Conservation (phyloP, 148 eudicot genomes). For the Arbutus unedo region DNA sequence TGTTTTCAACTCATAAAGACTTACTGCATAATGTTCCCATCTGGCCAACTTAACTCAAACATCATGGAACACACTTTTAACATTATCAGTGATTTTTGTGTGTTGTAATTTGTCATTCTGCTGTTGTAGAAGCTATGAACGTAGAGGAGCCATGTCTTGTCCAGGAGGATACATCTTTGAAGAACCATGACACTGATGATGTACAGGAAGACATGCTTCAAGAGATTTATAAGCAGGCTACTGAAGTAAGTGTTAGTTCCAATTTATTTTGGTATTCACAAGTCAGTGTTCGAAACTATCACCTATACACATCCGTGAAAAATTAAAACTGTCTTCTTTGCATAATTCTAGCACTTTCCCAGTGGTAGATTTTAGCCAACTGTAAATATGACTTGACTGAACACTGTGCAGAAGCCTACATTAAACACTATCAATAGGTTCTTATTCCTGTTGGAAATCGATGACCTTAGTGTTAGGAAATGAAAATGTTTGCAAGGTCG, state of each 20-base stretch:
- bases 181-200: slow-evolving; percentile 33
- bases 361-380: neutral
- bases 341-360: neutral
- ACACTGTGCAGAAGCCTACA: neutral
- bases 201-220: slow-evolving; percentile 52
- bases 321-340: neutral
- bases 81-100: neutral
- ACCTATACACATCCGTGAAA: neutral
- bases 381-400: neutral
- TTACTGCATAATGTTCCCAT: neutral
- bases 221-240: slow-evolving; percentile 38
- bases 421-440: neutral
- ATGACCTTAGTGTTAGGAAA: neutral
- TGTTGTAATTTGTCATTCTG: slow-evolving; percentile 16
- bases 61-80: neutral
- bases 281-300: neutral
- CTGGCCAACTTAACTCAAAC: neutral
- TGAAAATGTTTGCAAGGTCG: neutral
- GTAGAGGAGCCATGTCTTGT: slow-evolving; percentile 31
- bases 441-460: neutral
- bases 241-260: slow-evolving; percentile 44
- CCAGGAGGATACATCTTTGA: slow-evolving; percentile 32
- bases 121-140: slow-evolving; percentile 35
- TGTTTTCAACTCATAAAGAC: neutral
- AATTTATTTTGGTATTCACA: neutral